Percentiles rank a stretch among this genome's conserved stretches.
Evolutionary conservation across 257 asterid genomes (phyloP).

Genomic region (Eustoma russellianum): DNA sequence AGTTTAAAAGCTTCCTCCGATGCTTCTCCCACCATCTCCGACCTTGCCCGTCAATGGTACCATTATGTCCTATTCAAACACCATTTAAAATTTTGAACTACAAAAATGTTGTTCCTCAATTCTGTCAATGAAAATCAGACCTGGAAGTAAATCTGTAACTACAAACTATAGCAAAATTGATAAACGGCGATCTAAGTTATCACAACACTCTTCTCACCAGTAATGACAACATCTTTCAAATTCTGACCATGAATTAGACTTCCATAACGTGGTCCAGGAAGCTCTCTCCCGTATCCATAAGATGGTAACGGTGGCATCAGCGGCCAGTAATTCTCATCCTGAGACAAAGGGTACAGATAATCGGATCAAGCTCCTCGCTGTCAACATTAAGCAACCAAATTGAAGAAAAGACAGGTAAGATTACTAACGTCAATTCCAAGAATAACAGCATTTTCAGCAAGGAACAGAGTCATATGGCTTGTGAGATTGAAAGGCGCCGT

Average conservation of each 20-base stretch:
- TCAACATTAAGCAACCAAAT: not conserved
- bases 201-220: slow-evolving; percentile 34
- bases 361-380: too few relatives aligned
- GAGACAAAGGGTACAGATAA: not conserved
- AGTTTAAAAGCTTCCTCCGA: slow-evolving; percentile 43
- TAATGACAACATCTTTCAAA: slow-evolving; percentile 73
- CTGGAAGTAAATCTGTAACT: too few relatives aligned
- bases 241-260: slow-evolving; percentile 92
- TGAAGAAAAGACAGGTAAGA: not conserved
- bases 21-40: slow-evolving; percentile 83
- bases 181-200: too few relatives aligned
- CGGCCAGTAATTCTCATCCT: slow-evolving; percentile 80
- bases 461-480: slow-evolving; percentile 71
- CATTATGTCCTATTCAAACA: slow-evolving; percentile 65
- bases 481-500: slow-evolving; percentile 94
- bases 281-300: slow-evolving; percentile 85
- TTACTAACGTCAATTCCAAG: slow-evolving; percentile 68
- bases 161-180: too few relatives aligned
- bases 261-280: slow-evolving; percentile 81
- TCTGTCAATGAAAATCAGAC: too few relatives aligned
- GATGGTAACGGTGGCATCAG: slow-evolving; percentile 97
- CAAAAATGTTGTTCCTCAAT: too few relatives aligned
- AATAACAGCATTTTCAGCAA: slow-evolving; percentile 63
- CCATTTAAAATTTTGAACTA: slow-evolving; percentile 16
- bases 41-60: slow-evolving; percentile 89